These are phyloP conservation scores for Phalaenopsis equestris DNA, from an alignment of 106 monocot species.

Conservation along the genomic window DNA sequence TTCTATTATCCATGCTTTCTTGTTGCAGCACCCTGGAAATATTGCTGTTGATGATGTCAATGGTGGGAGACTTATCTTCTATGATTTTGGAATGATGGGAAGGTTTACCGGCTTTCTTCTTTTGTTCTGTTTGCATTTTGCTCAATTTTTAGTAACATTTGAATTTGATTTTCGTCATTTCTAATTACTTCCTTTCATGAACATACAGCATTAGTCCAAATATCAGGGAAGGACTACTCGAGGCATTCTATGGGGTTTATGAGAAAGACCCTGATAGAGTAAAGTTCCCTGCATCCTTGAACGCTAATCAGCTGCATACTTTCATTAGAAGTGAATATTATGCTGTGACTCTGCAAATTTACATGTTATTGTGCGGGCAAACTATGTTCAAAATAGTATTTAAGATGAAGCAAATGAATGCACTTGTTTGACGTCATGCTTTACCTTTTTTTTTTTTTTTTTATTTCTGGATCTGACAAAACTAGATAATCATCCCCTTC, in stretches of 20 bases:
- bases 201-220: slow-evolving; percentile 89
- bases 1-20: slow-evolving; percentile 1
- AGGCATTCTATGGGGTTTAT: slow-evolving; percentile 97
- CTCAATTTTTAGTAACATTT: background rate
- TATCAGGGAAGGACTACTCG: slow-evolving; percentile 95
- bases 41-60: slow-evolving; percentile 98
- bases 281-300: slow-evolving; percentile 12
- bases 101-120: slow-evolving; percentile 35
- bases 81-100: slow-evolving; percentile 99
- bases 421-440: background rate
- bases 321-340: slow-evolving; percentile 1
- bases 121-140: slow-evolving; percentile 6
- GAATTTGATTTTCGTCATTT: background rate
- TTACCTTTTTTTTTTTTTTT: background rate
- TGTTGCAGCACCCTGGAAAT: slow-evolving; percentile 94
- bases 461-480: too few species aligned
- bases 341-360: background rate
- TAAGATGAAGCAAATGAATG: slow-evolving; percentile 1
- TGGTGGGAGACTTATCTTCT: slow-evolving; percentile 98
- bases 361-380: background rate
- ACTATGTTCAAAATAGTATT: background rate
- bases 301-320: background rate
- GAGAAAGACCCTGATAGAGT: slow-evolving; percentile 96
- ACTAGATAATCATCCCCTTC: background rate
- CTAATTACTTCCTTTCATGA: background rate